Evolutionary conservation across 345 rosid species (phyloP).

Genomic region (Toxicodendron radicans): DNA sequence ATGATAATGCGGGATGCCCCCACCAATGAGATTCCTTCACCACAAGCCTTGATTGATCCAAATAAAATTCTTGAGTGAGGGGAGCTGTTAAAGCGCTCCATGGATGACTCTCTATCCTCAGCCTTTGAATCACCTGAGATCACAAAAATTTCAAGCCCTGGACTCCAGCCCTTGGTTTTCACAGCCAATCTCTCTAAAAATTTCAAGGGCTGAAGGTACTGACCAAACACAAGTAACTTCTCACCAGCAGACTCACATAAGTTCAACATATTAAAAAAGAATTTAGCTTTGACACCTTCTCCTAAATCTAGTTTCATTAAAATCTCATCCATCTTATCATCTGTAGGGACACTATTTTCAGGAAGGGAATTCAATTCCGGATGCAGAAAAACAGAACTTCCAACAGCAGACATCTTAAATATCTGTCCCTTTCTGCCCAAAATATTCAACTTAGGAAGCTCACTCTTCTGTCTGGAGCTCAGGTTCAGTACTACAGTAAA

Average conservation of each 20-base stretch:
- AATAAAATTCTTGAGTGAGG: conserved; percentile 73
- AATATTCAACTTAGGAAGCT: conserved; percentile 46
- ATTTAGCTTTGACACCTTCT: conserved; percentile 82
- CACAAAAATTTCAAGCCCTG: conserved; percentile 62
- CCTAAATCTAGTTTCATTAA: conserved; percentile 44
- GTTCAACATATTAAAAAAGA: conserved; percentile 63
- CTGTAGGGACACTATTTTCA: conserved; percentile 35
- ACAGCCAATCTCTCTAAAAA: conserved; percentile 57
- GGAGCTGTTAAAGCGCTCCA: conserved; percentile 79
- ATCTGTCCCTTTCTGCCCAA: conserved; percentile 42
- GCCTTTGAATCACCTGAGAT: conserved; percentile 75
- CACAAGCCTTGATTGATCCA: conserved; percentile 93
- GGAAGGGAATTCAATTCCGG: conserved; percentile 47
- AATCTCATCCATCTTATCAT: conserved; percentile 58
- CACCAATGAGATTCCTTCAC: conserved; percentile 92
- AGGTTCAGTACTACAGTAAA: conserved; percentile 75
- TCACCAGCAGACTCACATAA: conserved; percentile 68
- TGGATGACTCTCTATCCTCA: conserved; percentile 69
- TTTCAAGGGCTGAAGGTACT: conserved; percentile 70
- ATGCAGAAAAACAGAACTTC: conserved; percentile 70
- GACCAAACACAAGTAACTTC: conserved; percentile 83
- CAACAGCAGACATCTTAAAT: conserved; percentile 65
- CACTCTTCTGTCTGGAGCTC: conserved; percentile 52
- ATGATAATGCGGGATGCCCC: conserved; percentile 85
- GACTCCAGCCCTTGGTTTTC: conserved; percentile 58